These are phyloP conservation scores for Penicillium occitanis DNA, from an alignment of 2,329 filamentous ascomycete genomes.

Conservation along the genomic window DNA sequence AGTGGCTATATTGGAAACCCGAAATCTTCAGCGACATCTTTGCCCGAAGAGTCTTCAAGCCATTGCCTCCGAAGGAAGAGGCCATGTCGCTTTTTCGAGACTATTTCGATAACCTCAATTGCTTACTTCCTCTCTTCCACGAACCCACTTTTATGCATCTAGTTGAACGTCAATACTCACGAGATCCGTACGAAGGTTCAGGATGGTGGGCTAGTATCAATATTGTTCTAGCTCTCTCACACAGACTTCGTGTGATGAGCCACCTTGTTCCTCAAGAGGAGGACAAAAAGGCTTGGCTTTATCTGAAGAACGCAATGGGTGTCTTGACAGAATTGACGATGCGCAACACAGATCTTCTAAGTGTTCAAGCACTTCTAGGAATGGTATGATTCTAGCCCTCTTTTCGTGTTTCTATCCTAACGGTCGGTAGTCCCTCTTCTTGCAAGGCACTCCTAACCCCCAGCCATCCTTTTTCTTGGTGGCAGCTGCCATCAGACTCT, in stretches of 20 bases:
- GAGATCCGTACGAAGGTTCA: constrained; percentile 88
- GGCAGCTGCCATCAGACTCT: constrained; percentile 82
- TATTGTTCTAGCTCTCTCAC: constrained; percentile 86
- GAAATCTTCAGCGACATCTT: constrained; percentile 95
- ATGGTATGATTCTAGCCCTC: constrained; percentile 58
- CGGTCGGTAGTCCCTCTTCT: constrained; percentile 66
- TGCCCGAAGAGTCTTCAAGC: constrained; percentile 76
- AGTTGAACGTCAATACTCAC: constrained; percentile 88
- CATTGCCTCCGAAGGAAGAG: constrained; percentile 80
- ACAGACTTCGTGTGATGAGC: constrained; percentile 91
- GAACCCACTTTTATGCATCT: constrained; percentile 98
- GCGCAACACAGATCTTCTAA: constrained; percentile 92
- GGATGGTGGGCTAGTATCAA: constrained; percentile 99
- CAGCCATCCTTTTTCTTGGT: constrained; percentile 91
- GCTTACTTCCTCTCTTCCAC: constrained; percentile 96
- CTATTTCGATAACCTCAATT: constrained; percentile 98
- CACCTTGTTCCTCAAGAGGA: constrained; percentile 87
- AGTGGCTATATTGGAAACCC: constrained; percentile 98
- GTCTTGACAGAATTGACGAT: constrained; percentile 91
- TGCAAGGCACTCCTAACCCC: constrained; percentile 94
- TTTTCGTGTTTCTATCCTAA: constrained; percentile 17
- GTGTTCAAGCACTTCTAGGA: constrained; percentile 88
- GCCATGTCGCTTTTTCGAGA: constrained; percentile 85
- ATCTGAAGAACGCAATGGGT: constrained; percentile 94
- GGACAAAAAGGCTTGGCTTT: constrained; percentile 91